These are phyloP conservation scores for Neurospora terricola DNA, from an alignment of 495 filamentous ascomycete species.

Conservation along the genomic window DNA sequence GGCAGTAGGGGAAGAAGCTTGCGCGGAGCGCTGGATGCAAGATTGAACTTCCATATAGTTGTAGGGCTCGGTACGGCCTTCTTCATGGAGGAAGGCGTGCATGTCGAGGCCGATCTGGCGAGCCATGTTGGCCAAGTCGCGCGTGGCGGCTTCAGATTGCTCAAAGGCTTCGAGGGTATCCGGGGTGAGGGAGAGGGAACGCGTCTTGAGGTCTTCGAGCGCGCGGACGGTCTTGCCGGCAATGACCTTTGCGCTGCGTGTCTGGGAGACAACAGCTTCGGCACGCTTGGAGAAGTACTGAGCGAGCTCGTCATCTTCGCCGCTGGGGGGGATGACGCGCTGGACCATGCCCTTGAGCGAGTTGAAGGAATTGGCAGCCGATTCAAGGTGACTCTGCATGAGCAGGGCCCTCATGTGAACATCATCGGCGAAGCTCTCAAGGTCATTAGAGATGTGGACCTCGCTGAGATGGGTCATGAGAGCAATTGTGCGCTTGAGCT, in stretches of 20 bases:
- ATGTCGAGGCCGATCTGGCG: conserved; percentile 58
- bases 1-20: conserved; percentile 14
- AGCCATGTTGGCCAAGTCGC: conserved; percentile 57
- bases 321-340: conserved; percentile 42
- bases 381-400: conserved; percentile 77
- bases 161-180: conserved; percentile 42
- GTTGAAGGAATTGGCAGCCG: conserved; percentile 56
- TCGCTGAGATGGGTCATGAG: conserved; percentile 78
- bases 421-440: conserved; percentile 73
- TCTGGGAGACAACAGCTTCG: conserved; percentile 62
- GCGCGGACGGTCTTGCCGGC: conserved; percentile 68
- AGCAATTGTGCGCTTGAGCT: conserved; percentile 74
- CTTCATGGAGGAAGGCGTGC: conserved; percentile 55
- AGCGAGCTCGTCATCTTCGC: conserved; percentile 53
- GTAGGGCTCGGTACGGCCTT: conserved; percentile 58
- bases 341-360: conserved; percentile 55
- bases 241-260: conserved; percentile 76
- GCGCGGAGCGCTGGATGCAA: conserved; percentile 48
- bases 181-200: conserved; percentile 63
- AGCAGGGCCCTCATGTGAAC: conserved; percentile 59
- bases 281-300: conserved; percentile 58
- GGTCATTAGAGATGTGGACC: conserved; percentile 59
- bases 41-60: conserved; percentile 54
- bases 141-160: conserved; percentile 51
- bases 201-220: conserved; percentile 64